Base-by-base conservation (phyloP, 805 yeast genomes). In the Kuraishia floccosa region DNA sequence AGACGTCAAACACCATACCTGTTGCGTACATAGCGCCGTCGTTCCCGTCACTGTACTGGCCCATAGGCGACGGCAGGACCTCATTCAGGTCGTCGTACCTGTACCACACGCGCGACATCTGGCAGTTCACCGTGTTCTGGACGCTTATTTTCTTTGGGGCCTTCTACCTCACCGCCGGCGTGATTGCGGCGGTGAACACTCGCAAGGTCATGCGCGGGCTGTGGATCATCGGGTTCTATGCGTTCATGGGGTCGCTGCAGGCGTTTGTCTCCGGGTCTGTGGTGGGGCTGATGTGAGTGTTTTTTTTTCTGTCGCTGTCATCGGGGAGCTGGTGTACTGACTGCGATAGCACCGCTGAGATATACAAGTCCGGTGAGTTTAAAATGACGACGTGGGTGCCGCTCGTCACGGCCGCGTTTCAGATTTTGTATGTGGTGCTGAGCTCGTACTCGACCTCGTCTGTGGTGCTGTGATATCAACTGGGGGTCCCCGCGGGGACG, bases 331-430 rank as follows among this genome's bases (percentile, higher is more conserved):
- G 14, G 18, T 19, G 19, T 17, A n/a, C 30, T 27, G 33, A 29
- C 33, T 42, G n/a, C 28, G 17, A 33, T 25, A 37, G 40, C 26
- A 49, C 82, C 12, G 77, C 77, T 22, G 81, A 85, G 2, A 68
- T 86, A 6, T 87, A 87, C 55, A 62, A 67, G 33, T 75, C 94
- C 1, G 94, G 94, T 0, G 64, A 79, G 16, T 73, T 89, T 43
- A 69, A 80, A 15, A 83, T 91, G 93, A 78, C 93, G 9, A 83
- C 96, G 0, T 89, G 98, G 98, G 73, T 89, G 6, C 97, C 98
- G 0, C 66, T 89, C 40, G 68, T 80, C 33, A 83, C 87, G 73
- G 93, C 76, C 0, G 52, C 80, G 2, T 68, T 80, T 4, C 76
- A 74, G 41, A 63, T 82, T 5, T 47, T 85, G 26, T 81, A 70